phyloP scores from a whole-genome alignment of 2,329 filamentous ascomycete species.

The Colletotrichum euphorbiae region DNA sequence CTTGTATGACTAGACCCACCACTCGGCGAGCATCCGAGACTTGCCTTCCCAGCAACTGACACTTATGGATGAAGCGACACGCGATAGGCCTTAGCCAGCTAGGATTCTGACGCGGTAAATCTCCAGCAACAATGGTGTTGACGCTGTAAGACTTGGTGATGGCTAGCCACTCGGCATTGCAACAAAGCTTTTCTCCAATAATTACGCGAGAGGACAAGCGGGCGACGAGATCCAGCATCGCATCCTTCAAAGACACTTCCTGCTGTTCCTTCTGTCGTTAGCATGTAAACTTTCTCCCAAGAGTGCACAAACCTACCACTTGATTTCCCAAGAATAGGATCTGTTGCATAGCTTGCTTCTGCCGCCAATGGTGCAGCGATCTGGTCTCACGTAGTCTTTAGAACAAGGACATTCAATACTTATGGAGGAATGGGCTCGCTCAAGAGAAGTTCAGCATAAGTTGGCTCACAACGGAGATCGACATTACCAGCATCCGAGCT shows the following conservation, averaged over 20 bases:
- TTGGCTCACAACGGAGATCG: no score
- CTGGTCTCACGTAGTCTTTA: not conserved
- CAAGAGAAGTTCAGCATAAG: not conserved
- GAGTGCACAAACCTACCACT: not conserved
- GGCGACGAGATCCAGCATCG: constrained; percentile 50
- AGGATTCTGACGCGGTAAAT: not conserved
- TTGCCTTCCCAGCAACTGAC: not conserved
- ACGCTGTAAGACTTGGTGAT: constrained; percentile 56
- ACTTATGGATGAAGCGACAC: not conserved
- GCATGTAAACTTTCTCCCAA: not conserved
- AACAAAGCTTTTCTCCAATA: constrained; percentile 57
- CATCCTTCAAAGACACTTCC: not conserved
- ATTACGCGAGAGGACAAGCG: constrained; percentile 62
- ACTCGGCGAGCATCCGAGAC: not conserved
- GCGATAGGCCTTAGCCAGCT: not conserved
- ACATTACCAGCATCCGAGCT: constrained; percentile 2
- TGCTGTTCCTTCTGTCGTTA: not conserved
- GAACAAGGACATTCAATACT: not conserved
- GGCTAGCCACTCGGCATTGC: constrained; percentile 59
- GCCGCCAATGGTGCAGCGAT: not conserved
- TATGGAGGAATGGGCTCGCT: not conserved
- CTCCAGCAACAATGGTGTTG: not conserved
- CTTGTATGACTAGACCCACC: not conserved
- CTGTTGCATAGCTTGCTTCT: not conserved
- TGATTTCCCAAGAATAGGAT: not conserved